Conservation (phyloP, 495 filamentous ascomycete genomes). For the Schizothecium vesticola region DNA sequence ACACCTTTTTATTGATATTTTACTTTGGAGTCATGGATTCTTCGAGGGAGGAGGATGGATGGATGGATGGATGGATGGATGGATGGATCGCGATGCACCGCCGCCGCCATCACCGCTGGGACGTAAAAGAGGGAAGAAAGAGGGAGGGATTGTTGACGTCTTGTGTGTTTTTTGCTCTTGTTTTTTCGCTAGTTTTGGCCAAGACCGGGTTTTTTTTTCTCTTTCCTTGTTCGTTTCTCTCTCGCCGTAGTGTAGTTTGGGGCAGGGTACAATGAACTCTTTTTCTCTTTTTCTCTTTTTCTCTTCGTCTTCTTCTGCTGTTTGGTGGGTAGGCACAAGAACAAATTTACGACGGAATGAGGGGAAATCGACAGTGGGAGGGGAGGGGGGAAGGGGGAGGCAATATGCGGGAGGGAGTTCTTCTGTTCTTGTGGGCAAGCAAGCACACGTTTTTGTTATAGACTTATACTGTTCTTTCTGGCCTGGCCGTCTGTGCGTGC, state of each 20-base stretch:
- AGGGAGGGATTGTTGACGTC: neutral
- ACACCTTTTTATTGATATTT: neutral
- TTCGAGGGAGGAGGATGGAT: neutral
- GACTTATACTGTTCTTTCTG: neutral
- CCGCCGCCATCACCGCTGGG: no score
- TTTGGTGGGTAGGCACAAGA: neutral
- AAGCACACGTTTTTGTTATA: neutral
- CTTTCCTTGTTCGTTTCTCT: neutral
- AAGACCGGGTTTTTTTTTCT: neutral
- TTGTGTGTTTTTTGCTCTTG: neutral
- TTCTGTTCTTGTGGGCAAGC: neutral
- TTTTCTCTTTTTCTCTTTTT: neutral
- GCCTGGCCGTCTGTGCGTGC: neutral
- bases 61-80: neutral
- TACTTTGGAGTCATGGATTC: neutral
- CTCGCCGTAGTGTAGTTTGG: neutral
- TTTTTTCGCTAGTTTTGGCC: neutral
- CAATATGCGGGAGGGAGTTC: neutral
- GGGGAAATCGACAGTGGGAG: no score
- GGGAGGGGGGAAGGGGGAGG: no score
- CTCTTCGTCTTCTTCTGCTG: neutral
- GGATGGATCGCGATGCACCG: no score
- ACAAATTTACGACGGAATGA: neutral
- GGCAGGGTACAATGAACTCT: neutral
- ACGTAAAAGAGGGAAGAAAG: neutral